Evolutionary conservation across 2,329 filamentous ascomycete genomes (phyloP).

Genomic region (Alternaria gansuensis): DNA sequence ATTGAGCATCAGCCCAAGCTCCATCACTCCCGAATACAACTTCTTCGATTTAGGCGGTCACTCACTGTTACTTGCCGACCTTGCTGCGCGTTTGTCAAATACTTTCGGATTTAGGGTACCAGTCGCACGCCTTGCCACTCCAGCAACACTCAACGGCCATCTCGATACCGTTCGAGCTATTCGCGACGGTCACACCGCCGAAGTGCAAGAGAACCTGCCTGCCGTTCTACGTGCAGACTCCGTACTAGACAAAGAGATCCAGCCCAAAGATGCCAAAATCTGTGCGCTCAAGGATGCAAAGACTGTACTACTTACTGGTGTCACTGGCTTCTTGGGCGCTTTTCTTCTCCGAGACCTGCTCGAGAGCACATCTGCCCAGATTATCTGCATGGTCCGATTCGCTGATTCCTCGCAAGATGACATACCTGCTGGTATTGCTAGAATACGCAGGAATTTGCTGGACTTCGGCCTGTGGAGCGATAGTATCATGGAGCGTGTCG

Average conservation of each 20-base stretch:
- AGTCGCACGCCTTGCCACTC: conserved; percentile 74
- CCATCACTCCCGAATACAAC: conserved; percentile 73
- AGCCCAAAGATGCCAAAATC: conserved; percentile 63
- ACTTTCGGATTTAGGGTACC: conserved; percentile 78
- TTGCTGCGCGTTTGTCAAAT: conserved; percentile 74
- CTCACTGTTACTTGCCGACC: conserved; percentile 77
- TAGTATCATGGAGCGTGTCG: conserved; percentile 78
- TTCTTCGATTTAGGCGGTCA: conserved; percentile 86
- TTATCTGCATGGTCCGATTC: conserved; percentile 78
- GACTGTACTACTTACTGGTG: conserved; percentile 76
- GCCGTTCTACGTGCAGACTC: conserved; percentile 73
- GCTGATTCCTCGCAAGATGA: conserved; percentile 72
- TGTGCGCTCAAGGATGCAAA: conserved; percentile 70
- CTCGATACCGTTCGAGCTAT: conserved; percentile 74
- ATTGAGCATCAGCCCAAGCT: conserved; percentile 69
- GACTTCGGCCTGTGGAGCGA: conserved; percentile 81
- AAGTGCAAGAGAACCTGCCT: conserved; percentile 78
- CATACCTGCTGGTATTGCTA: conserved; percentile 72
- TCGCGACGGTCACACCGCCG: conserved; percentile 75
- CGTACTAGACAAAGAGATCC: conserved; percentile 73
- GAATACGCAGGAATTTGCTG: conserved; percentile 78
- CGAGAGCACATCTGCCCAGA: conserved; percentile 72
- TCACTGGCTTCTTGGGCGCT: conserved; percentile 78
- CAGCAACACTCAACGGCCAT: conserved; percentile 76
- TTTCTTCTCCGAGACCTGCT: conserved; percentile 76